Evolutionary conservation across 1,284 basidiomycete genomes (phyloP), one percentile per base, ranked within the genome.

Genomic region (Ceratobasidium sp.): DNA sequence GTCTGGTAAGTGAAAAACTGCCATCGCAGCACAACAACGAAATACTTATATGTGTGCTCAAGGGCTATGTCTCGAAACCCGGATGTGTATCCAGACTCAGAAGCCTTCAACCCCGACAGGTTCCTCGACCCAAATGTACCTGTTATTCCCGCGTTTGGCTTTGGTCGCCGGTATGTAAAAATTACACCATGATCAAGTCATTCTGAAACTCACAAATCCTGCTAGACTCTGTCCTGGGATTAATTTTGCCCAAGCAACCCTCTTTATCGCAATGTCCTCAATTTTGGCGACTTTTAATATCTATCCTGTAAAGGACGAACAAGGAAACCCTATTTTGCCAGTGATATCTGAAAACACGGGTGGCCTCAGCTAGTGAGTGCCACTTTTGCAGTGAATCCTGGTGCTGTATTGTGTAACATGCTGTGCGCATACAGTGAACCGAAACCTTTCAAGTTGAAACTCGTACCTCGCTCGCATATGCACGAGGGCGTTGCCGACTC

Each of bases 231-330:
- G 75, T 37, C 75, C 75, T 1, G 73, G 75, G 4, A 24, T 62
- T n/a, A 31, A 69, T 53, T 73, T 74, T 49, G 75, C 58, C 9
- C 22, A 74, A 19, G 53, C 64, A 2, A 61, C 75, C 1, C 29
- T 76, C 2, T 76, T 65, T 49, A 68, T 74, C 39, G 39, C 49
- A 3, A 61, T 71, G 27, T 54, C 63, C 0, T 65, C 71, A 6
- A 53, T 74, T 22, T 31, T 76, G 1, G 80, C 80, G 77, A 78
- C 78, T 16, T 80, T 81, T 71, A 69, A 78, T 37, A 77, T 81
- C 29, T 37, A 27, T 13, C 61, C 74, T 39, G 53, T 66, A 13
- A 72, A 59, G 37, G 78, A 77, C 46, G 66, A 53, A 11, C 22
- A 76, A n/a, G 79, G 79, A 0, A 75, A 75, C 14, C 68, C 77